These are phyloP conservation scores for Larix kaempferi DNA, from an alignment of 75 land plant species.

Conservation along the genomic window DNA sequence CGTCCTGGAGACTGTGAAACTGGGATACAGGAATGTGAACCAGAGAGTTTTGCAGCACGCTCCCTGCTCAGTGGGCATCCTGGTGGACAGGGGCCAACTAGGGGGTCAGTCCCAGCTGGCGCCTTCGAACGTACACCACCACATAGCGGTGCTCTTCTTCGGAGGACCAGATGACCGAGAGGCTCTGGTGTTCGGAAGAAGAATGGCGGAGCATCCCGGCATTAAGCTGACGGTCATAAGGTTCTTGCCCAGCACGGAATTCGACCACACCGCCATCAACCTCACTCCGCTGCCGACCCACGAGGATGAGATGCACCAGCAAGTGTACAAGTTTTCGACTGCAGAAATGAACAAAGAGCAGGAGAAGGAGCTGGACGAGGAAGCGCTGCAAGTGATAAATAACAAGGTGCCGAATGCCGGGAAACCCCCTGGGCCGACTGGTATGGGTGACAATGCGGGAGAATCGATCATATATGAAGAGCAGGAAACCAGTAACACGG, in stretches of 20 bases:
- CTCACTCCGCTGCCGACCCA: background rate
- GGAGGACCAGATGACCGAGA: slow-evolving; percentile 81
- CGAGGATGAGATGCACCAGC: background rate
- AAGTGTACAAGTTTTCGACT: background rate
- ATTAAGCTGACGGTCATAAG: slow-evolving; percentile 43
- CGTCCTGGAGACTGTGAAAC: slow-evolving; percentile 37
- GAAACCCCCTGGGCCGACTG: too few relatives aligned
- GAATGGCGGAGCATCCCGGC: slow-evolving; percentile 82
- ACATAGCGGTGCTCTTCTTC: slow-evolving; percentile 44
- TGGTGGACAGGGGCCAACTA: slow-evolving; percentile 59
- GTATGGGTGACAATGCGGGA: too few relatives aligned
- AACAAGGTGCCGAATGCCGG: too few relatives aligned
- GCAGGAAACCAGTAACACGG: background rate
- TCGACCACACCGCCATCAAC: background rate
- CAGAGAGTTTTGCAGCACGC: slow-evolving; percentile 33
- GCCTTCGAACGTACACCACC: slow-evolving; percentile 23
- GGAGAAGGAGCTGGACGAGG: slow-evolving; percentile 1
- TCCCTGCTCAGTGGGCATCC: slow-evolving; percentile 73
- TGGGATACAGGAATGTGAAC: background rate
- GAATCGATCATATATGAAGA: background rate
- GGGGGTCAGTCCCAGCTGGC: slow-evolving; percentile 32
- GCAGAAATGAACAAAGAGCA: background rate
- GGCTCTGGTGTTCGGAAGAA: slow-evolving; percentile 52
- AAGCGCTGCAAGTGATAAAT: background rate
- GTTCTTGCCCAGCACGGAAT: background rate